Evolutionary conservation across 257 asterid genomes (phyloP).

Genomic region (Solanum paucissectum): DNA sequence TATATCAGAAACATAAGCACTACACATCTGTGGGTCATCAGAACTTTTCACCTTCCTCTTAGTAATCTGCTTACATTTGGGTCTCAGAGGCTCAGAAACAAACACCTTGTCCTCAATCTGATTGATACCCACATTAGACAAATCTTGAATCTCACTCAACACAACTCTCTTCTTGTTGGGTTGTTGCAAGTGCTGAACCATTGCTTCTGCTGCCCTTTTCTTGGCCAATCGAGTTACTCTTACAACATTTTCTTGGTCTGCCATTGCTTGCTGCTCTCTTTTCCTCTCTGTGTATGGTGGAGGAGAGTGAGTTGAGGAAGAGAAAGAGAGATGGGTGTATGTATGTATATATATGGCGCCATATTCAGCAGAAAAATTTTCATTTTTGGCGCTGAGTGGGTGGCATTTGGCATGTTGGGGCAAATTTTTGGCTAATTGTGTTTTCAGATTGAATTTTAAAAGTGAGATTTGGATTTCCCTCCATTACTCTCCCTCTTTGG

Average conservation of each 20-base stretch:
- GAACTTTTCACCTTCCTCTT: background rate
- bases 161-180: slow-evolving; percentile 13
- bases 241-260: slow-evolving; percentile 1
- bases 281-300: background rate
- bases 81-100: background rate
- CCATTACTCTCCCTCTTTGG: background rate
- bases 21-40: slow-evolving; percentile 19
- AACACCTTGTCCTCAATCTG: background rate
- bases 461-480: background rate
- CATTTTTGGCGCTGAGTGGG: background rate
- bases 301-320: background rate
- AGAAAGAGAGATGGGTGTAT: background rate
- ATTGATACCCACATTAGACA: background rate
- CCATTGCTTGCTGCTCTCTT: background rate
- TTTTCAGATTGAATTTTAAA: background rate
- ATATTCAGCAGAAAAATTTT: background rate
- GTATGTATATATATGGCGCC: background rate
- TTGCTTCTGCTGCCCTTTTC: slow-evolving; percentile 14
- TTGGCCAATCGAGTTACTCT: slow-evolving; percentile 11
- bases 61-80: background rate
- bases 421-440: background rate
- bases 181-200: background rate
- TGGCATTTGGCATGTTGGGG: background rate
- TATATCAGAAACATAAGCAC: slow-evolving; percentile 9
- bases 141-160: slow-evolving; percentile 5